phyloP scores from a whole-genome alignment of 371 early-diverging fungal genomes.

The Dichotomocladium elegans region DNA sequence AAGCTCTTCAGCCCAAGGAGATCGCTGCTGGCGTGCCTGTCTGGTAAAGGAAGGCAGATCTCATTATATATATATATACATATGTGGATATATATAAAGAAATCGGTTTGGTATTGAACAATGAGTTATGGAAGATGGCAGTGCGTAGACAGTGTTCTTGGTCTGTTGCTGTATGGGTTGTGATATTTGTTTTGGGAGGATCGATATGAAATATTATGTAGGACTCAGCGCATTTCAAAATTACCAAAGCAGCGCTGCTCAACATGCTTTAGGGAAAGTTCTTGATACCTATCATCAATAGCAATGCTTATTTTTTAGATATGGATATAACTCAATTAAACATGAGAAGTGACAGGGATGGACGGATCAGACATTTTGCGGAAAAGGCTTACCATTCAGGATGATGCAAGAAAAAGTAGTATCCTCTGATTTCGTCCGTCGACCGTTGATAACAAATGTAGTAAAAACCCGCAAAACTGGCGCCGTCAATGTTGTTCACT shows the following conservation, averaged over 20 bases:
- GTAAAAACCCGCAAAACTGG: slow-evolving; percentile 95
- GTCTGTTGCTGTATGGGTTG: too few species aligned
- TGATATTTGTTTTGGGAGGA: neutral
- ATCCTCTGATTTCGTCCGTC: slow-evolving; percentile 79
- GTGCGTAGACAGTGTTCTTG: too few species aligned
- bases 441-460: slow-evolving; percentile 86
- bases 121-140: too few species aligned
- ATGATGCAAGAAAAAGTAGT: slow-evolving; percentile 78
- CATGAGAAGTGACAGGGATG: too few species aligned
- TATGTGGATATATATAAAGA: too few species aligned
- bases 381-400: slow-evolving; percentile 62
- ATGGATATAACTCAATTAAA: too few species aligned
- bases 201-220: too few species aligned
- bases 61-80: neutral
- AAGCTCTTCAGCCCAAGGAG: slow-evolving; percentile 60
- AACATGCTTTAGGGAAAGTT: slow-evolving; percentile 68
- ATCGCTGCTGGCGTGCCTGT: slow-evolving; percentile 69
- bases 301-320: too few species aligned
- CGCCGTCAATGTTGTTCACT: slow-evolving; percentile 81
- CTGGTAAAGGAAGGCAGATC: slow-evolving; percentile 38
- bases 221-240: slow-evolving; percentile 69
- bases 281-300: slow-evolving; percentile 88
- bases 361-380: neutral
- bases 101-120: too few species aligned
- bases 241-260: slow-evolving; percentile 48